Evolutionary conservation across 1,284 basidiomycete genomes (phyloP), one percentile per base, ranked within the genome.

Genomic region (Tilletia caries): DNA sequence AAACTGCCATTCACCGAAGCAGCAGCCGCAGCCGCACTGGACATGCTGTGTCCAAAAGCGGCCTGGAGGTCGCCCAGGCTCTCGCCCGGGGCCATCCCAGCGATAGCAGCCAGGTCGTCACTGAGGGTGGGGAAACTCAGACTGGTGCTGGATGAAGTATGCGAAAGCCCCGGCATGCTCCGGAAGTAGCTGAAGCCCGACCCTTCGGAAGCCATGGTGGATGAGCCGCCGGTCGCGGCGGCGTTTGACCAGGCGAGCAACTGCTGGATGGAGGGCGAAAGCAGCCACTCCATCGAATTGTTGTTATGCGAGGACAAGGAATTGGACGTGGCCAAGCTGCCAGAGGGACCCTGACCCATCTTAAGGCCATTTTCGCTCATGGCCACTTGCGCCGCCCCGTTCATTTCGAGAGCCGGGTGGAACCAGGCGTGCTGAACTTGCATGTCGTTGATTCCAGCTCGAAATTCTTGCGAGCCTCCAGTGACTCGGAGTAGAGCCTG

Each of bases 151-250:
- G 60, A 37, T 32, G 33, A 15, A 64, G 20, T 25, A 20, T 10
- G 10, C 10, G 33, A 34, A 34, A 34, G 20, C 18, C 33, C 60
- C 10, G 33, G 20, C 33, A 37, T 43, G 60, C 29, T 13, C 13
- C 10, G 60, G 60, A 64, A 64, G 60, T 43, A 34, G 60, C 37
- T 64, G 32, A 64, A 64, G 20, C 46, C 46, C 6, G 46, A 23
- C n/a, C n/a, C n/a, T n/a, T n/a, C n/a, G n/a, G n/a, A n/a, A n/a
- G n/a, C n/a, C n/a, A n/a, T n/a, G n/a, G n/a, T n/a, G n/a, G 52
- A 20, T 3, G 52, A 27, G 5, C 52, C 52, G 29, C 23, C 18
- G 23, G 52, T 25, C 23, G n/a, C n/a, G n/a, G n/a, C 13, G 52
- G 23, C 52, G 52, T 58, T 58, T 29, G 52, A n/a, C 52, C 52